A percentile compares a stretch with the other conserved stretches of the same genome.
Conservation (phyloP, 2,329 filamentous ascomycete genomes). For the Colletotrichum costaricense region DNA sequence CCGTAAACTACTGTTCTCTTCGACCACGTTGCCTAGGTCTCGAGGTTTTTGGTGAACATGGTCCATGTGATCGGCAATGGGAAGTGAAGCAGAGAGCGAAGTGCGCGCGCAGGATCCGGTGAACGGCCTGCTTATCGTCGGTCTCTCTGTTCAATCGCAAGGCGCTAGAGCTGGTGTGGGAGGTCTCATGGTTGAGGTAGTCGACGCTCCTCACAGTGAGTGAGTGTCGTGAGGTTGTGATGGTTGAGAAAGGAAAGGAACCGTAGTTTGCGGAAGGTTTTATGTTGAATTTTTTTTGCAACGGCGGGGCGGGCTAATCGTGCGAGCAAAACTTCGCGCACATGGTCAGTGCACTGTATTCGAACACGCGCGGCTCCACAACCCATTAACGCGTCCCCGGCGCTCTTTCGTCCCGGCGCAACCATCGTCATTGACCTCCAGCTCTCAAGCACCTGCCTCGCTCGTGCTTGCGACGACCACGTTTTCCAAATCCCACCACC, state of each 20-base stretch:
- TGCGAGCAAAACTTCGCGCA: not conserved
- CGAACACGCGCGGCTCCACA: not conserved
- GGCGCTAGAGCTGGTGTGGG: not conserved
- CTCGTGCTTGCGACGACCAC: not conserved
- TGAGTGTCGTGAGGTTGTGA: not conserved
- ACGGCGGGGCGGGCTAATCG: constrained; percentile 7
- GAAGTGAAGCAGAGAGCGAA: not conserved
- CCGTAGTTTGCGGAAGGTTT: not conserved
- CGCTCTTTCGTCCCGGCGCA: not conserved
- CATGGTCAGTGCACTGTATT: not conserved
- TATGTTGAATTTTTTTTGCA: not conserved
- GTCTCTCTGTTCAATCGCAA: not conserved
- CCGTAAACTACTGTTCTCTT: not conserved
- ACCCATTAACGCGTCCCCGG: constrained; percentile 32
- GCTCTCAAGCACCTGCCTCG: not conserved
- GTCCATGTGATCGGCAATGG: not conserved
- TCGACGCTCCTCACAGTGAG: not conserved
- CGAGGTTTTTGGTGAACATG: not conserved
- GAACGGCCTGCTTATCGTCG: not conserved
- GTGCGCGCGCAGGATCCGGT: not conserved
- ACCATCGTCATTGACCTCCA: constrained; percentile 24
- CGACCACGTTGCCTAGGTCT: not conserved
- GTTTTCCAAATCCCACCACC: no score
- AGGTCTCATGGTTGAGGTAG: not conserved
- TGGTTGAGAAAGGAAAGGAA: not conserved